phyloP scores from a whole-genome alignment of 164 flowering plant species.

The Chimonanthus praecox region DNA sequence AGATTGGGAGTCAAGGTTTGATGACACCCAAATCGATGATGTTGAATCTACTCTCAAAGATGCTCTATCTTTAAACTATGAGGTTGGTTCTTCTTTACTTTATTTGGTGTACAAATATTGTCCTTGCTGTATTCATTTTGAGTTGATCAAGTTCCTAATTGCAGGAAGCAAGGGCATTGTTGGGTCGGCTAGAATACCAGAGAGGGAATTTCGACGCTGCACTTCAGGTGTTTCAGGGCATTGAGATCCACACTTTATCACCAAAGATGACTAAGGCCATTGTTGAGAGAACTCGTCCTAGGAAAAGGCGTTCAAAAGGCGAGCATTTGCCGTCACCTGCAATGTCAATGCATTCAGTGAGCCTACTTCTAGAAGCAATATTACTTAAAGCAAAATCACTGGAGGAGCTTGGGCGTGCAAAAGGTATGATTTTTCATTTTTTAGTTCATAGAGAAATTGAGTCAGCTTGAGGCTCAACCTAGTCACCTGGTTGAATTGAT shows the following conservation, averaged over 20 bases:
- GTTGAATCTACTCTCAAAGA: slow-evolving; percentile 92
- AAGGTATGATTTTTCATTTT: slow-evolving; percentile 37
- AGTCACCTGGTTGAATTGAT: too few species aligned
- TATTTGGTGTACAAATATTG: background rate
- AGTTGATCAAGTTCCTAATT: slow-evolving; percentile 3
- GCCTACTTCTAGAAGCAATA: slow-evolving; percentile 87
- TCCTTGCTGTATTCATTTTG: background rate
- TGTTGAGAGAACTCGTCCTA: slow-evolving; percentile 43
- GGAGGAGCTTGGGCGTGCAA: slow-evolving; percentile 55
- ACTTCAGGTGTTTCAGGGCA: slow-evolving; percentile 97
- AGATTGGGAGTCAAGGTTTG: slow-evolving; percentile 80
- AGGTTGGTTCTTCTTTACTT: slow-evolving; percentile 38
- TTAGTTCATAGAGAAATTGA: too few species aligned
- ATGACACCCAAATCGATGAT: slow-evolving; percentile 89
- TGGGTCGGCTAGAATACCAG: slow-evolving; percentile 84
- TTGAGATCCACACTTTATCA: slow-evolving; percentile 55
- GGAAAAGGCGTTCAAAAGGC: slow-evolving; percentile 49
- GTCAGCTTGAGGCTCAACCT: too few species aligned
- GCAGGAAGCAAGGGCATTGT: slow-evolving; percentile 94
- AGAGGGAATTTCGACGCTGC: slow-evolving; percentile 80
- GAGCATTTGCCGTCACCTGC: slow-evolving; percentile 32
- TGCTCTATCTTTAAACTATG: slow-evolving; percentile 91
- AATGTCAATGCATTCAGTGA: slow-evolving; percentile 96
- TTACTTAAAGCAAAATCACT: slow-evolving; percentile 81
- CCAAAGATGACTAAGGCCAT: slow-evolving; percentile 74